Percentiles rank a stretch among this genome's conserved stretches.
Evolutionary conservation across 192 early-diverging fungal species (phyloP).

Genomic region (Coemansia sp.): DNA sequence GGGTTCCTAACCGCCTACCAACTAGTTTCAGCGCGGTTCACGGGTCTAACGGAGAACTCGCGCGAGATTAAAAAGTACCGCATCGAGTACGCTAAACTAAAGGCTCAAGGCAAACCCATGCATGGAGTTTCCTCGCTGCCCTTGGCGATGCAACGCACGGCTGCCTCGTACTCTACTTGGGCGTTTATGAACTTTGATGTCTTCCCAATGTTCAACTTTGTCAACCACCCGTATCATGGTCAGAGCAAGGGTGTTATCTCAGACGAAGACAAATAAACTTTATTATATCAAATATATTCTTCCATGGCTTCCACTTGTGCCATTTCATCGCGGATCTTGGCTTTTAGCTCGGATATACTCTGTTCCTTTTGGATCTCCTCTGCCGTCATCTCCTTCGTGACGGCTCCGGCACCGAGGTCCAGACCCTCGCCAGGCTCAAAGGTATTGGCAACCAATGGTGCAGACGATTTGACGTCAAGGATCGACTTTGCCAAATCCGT

Average conservation of each 20-base stretch:
- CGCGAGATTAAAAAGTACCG: slow-evolving; percentile 73
- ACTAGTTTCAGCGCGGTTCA: slow-evolving; percentile 74
- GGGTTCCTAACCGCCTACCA: slow-evolving; percentile 84
- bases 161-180: slow-evolving; percentile 68
- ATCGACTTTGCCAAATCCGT: slow-evolving; percentile 68
- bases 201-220: slow-evolving; percentile 77
- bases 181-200: slow-evolving; percentile 69
- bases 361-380: slow-evolving; percentile 24
- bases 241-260: slow-evolving; percentile 55
- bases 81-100: slow-evolving; percentile 62
- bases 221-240: slow-evolving; percentile 74
- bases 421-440: slow-evolving; percentile 87
- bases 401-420: not conserved
- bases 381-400: slow-evolving; percentile 15
- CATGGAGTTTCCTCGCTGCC: slow-evolving; percentile 64
- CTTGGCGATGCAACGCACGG: slow-evolving; percentile 60
- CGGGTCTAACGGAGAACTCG: slow-evolving; percentile 87
- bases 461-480: slow-evolving; percentile 57
- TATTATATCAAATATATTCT: slow-evolving; percentile 31
- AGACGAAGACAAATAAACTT: slow-evolving; percentile 35
- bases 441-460: slow-evolving; percentile 59
- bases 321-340: slow-evolving; percentile 52
- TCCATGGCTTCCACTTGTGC: slow-evolving; percentile 51
- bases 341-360: slow-evolving; percentile 47
- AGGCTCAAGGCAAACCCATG: slow-evolving; percentile 68